Evolutionary conservation across 805 yeast genomes (phyloP).

Genomic region (Candida vartiovaarae): DNA sequence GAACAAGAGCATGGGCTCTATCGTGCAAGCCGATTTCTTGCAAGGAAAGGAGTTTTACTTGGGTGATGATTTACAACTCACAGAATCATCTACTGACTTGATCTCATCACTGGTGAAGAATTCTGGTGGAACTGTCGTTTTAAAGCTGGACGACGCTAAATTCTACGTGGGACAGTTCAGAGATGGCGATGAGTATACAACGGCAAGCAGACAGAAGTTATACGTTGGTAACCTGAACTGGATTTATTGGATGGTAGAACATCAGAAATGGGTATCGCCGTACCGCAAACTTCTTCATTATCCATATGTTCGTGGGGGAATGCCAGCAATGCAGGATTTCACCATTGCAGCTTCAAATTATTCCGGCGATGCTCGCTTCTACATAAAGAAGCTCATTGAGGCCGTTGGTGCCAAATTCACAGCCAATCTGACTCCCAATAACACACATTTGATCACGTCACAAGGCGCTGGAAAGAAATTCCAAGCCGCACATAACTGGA

Average conservation of each 20-base stretch:
- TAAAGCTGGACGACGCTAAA: constrained; percentile 26
- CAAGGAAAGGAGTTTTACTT: constrained; percentile 42
- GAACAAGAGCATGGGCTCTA: constrained; percentile 6
- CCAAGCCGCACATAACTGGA: constrained; percentile 68
- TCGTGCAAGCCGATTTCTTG: constrained; percentile 26
- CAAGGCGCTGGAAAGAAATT: constrained; percentile 66
- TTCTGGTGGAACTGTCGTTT: constrained; percentile 48
- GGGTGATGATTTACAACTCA: constrained; percentile 48
- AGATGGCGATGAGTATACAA: constrained; percentile 45
- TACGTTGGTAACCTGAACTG: constrained; percentile 65
- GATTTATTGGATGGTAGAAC: constrained; percentile 62
- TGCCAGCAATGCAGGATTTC: constrained; percentile 48
- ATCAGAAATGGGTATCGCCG: constrained; percentile 51
- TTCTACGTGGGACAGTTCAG: constrained; percentile 60
- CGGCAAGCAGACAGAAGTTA: constrained; percentile 34
- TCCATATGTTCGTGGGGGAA: constrained; percentile 47
- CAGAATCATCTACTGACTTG: constrained; percentile 33
- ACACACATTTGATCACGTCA: constrained; percentile 69
- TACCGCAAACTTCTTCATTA: constrained; percentile 51
- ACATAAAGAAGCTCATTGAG: constrained; percentile 54
- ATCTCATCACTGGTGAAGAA: constrained; percentile 37
- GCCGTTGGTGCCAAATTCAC: constrained; percentile 76
- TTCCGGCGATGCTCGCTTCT: constrained; percentile 76
- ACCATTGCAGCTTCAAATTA: constrained; percentile 70
- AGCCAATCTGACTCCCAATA: constrained; percentile 50